Percentiles rank a stretch among this genome's conserved stretches.
These are phyloP conservation scores for Epichloe gansuensis DNA, from an alignment of 2,329 filamentous ascomycete species.

Conservation along the genomic window DNA sequence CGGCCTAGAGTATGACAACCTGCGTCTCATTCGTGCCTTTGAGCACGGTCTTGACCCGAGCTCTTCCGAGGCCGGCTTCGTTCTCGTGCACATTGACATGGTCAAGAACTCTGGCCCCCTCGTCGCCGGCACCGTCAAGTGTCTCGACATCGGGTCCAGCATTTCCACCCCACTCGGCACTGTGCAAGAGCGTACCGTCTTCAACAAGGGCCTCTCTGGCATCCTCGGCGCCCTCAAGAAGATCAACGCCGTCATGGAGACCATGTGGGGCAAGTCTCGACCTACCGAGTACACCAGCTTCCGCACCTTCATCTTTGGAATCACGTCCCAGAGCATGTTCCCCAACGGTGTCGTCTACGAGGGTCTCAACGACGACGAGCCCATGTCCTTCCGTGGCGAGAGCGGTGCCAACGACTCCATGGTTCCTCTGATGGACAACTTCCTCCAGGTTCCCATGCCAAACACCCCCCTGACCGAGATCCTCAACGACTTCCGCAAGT, in stretches of 20 bases:
- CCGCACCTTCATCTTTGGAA: conserved; percentile 94
- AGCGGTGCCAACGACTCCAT: conserved; percentile 92
- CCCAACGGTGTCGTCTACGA: conserved; percentile 84
- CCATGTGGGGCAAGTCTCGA: conserved; percentile 83
- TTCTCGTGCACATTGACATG: conserved; percentile 95
- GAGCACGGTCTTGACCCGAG: conserved; percentile 76
- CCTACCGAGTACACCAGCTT: conserved; percentile 77
- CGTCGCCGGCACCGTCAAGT: conserved; percentile 56
- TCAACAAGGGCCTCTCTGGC: conserved; percentile 51
- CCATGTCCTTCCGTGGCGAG: conserved; percentile 78
- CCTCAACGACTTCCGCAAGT: conserved; percentile 75
- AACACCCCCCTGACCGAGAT: conserved; percentile 80
- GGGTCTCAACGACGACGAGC: conserved; percentile 57
- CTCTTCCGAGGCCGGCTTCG: conserved; percentile 88
- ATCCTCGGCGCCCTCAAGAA: conserved; percentile 47
- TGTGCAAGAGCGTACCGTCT: conserved; percentile 32
- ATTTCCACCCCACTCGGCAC: conserved; percentile 15
- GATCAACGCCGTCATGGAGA: conserved; percentile 72
- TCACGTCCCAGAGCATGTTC: conserved; percentile 89
- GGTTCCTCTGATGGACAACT: conserved; percentile 78
- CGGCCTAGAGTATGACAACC: conserved; percentile 50
- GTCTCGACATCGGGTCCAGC: conserved; percentile 41
- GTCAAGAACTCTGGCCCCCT: conserved; percentile 72
- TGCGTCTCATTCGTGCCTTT: conserved; percentile 81
- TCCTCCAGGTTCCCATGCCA: conserved; percentile 79